Conservation (phyloP, 495 filamentous ascomycete genomes). For the Penicillium simplicissimum region DNA sequence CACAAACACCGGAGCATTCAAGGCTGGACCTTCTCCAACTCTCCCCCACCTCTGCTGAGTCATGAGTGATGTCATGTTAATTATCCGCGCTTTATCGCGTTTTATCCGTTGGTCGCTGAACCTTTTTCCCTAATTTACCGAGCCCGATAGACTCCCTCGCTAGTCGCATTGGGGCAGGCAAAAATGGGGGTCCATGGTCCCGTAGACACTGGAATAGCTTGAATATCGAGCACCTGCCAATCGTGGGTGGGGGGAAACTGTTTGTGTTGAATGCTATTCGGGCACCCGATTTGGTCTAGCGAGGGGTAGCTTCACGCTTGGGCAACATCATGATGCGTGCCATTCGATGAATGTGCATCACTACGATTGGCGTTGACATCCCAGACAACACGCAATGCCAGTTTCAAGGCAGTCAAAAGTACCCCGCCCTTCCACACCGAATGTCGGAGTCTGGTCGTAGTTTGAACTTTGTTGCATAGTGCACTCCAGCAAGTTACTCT, state of each 20-base stretch:
- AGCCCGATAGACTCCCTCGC: conserved; percentile 1
- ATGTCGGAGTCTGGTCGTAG: no score
- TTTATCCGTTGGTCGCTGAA: conserved; percentile 8
- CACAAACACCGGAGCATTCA: no score
- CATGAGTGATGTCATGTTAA: conserved; percentile 19
- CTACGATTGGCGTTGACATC: not conserved
- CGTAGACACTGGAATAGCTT: no score
- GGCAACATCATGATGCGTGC: not conserved
- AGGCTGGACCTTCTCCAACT: not conserved
- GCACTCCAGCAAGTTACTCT: not conserved
- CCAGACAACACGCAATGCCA: not conserved
- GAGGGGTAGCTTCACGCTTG: not conserved
- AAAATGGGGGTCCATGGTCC: not conserved
- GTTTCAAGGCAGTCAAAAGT: not conserved
- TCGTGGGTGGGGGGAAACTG: not conserved
- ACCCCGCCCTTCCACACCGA: not conserved
- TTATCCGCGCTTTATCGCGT: conserved; percentile 19
- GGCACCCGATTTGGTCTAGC: conserved; percentile 17
- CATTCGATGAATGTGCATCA: not conserved
- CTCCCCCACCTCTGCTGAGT: not conserved
- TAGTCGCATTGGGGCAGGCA: not conserved
- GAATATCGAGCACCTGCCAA: not conserved
- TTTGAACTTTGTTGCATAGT: no score
- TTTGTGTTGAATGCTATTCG: not conserved
- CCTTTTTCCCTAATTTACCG: not conserved